phyloP scores from a whole-genome alignment of 2,329 filamentous ascomycete species.

The Lachnellula subtilissima region DNA sequence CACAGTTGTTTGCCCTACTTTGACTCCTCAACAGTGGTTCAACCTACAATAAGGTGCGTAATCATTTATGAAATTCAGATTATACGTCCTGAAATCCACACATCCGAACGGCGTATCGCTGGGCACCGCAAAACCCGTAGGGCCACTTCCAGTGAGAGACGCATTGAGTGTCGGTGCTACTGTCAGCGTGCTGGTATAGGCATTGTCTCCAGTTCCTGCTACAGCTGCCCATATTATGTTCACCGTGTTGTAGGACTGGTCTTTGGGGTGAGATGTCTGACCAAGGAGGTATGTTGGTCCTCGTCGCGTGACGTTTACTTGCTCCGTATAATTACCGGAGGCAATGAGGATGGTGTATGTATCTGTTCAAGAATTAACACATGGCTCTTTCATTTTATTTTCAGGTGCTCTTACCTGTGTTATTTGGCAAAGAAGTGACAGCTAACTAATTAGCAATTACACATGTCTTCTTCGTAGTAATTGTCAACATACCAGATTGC shows the following conservation, averaged over 20 bases:
- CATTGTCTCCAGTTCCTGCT: slow-evolving; percentile 51
- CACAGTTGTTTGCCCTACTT: background rate
- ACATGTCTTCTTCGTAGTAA: background rate
- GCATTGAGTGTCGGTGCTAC: slow-evolving; percentile 60
- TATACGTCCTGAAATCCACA: slow-evolving; percentile 59
- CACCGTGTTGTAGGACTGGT: slow-evolving; percentile 40
- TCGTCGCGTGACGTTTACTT: slow-evolving; percentile 56
- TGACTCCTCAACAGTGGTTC: background rate
- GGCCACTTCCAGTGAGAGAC: slow-evolving; percentile 55
- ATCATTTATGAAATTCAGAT: slow-evolving; percentile 60
- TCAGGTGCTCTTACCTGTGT: slow-evolving; percentile 17
- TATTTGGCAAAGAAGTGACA: slow-evolving; percentile 24
- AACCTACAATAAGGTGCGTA: slow-evolving; percentile 39
- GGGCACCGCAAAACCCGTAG: slow-evolving; percentile 57
- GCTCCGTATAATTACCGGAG: slow-evolving; percentile 55
- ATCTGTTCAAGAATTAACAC: slow-evolving; percentile 6
- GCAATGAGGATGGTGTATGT: slow-evolving; percentile 54
- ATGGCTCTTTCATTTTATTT: background rate
- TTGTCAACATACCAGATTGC: slow-evolving; percentile 21
- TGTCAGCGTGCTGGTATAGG: slow-evolving; percentile 56
- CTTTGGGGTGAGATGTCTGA: slow-evolving; percentile 31
- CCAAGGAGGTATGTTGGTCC: slow-evolving; percentile 59
- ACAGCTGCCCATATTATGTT: slow-evolving; percentile 57
- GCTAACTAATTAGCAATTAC: slow-evolving; percentile 16
- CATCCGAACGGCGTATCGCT: slow-evolving; percentile 59